Base-by-base conservation (phyloP, 768 basidiomycete species). In the Scleroderma citrinum region DNA sequence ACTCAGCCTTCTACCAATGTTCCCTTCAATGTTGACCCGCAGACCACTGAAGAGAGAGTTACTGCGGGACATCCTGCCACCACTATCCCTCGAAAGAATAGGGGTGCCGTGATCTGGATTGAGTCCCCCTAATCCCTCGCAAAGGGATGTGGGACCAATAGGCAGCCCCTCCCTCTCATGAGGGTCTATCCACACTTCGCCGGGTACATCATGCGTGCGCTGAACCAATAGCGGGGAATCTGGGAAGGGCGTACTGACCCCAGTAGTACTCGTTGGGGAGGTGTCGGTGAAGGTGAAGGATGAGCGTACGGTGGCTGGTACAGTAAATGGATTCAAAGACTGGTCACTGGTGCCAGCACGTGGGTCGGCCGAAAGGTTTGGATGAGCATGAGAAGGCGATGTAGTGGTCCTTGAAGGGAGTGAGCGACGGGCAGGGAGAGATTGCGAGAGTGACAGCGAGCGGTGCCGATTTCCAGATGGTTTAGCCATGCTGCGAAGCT, bases 131-230 rank as follows among this genome's bases (percentile, higher is more conserved):
- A 47, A 21, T n/a, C 44, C 44, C 16, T 7, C 1, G 13, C 21
- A 37, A 24, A 53, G 59, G 42, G 51, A 70, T 56, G 35, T 70
- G 59, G 35, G 63, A 59, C 12, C 72, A 57, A 34, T 72, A 0
- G 81, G 81, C 23, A 90, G 62, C 0, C 87, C 87, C 34, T 79
- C 81, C 42, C 72, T 76, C 62, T 90, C 87, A 42, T 74, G 63
- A 0, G 78, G 75, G 47, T 78, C 79, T 56, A 88, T 82, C 59
- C 74, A 84, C 42, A 69, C 71, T 34, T 75, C 73, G 34, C 76
- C 80, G 0, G 77, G 77, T 4, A 80, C 66, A 14, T 69, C 56
- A 32, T 65, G 68, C 1, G 68, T 67, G 54, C 62, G 64, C 13
- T 55, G 44, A 7, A 46, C 56, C 7, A 61, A 59, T 10, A 59